Percentiles rank a stretch among this genome's conserved stretches.
Evolutionary conservation across 2,329 filamentous ascomycete genomes (phyloP).

Genomic region (Aspergillus sp.): DNA sequence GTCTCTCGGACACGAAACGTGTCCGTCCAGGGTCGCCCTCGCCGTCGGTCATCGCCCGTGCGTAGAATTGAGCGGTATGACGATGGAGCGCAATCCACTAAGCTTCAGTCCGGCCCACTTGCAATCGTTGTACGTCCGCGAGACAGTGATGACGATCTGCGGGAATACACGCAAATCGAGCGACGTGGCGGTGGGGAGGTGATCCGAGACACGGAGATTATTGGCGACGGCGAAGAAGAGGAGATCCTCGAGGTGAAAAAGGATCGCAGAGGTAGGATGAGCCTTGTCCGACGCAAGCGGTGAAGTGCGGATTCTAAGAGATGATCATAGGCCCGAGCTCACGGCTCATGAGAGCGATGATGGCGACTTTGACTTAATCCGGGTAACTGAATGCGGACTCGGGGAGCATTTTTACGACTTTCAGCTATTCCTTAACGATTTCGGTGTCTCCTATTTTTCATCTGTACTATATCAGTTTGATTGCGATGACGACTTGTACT

Average conservation of each 20-base stretch:
- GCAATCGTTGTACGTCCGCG: slow-evolving; percentile 53
- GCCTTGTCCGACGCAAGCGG: slow-evolving; percentile 29
- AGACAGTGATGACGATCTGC: slow-evolving; percentile 64
- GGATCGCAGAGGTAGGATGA: slow-evolving; percentile 94
- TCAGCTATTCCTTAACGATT: slow-evolving; percentile 9
- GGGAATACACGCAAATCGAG: slow-evolving; percentile 68
- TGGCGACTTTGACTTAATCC: slow-evolving; percentile 67
- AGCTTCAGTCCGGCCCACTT: slow-evolving; percentile 49
- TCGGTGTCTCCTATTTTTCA: slow-evolving; percentile 2
- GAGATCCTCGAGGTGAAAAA: slow-evolving; percentile 69
- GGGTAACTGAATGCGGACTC: not conserved
- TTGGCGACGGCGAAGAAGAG: slow-evolving; percentile 45
- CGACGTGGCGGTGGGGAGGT: slow-evolving; percentile 43
- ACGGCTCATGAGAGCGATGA: slow-evolving; percentile 66
- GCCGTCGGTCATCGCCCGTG: slow-evolving; percentile 40
- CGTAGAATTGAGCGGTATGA: slow-evolving; percentile 35
- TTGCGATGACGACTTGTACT: slow-evolving; percentile 6
- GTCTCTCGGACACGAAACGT: slow-evolving; percentile 38
- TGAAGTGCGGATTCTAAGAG: slow-evolving; percentile 20
- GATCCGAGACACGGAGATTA: slow-evolving; percentile 35
- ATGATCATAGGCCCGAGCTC: slow-evolving; percentile 61
- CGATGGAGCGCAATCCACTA: slow-evolving; percentile 34
- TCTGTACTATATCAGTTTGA: slow-evolving; percentile 9
- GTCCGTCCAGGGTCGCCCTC: slow-evolving; percentile 36
- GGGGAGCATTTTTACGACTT: not conserved